Percentiles rank a stretch among this genome's conserved stretches.
Evolutionary conservation across 1,284 basidiomycete genomes (phyloP).

Genomic region (Schizopora paradoxa): DNA sequence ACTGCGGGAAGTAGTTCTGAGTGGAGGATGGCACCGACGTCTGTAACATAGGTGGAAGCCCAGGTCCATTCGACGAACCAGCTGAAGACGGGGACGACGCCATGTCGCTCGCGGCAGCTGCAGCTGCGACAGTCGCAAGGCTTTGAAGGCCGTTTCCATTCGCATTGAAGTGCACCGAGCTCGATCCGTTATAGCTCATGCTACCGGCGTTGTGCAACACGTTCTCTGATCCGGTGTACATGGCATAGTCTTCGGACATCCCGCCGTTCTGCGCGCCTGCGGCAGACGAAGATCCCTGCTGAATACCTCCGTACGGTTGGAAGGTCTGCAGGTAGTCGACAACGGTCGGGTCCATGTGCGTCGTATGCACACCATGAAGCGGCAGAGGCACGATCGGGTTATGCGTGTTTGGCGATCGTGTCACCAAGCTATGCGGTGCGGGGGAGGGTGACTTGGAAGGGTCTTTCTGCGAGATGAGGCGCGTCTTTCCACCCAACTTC

Average conservation of each 20-base stretch:
- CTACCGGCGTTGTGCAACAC: neutral
- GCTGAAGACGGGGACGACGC: slow-evolving; percentile 6
- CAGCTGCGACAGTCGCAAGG: slow-evolving; percentile 19
- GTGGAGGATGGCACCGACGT: slow-evolving; percentile 12
- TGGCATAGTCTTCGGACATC: neutral
- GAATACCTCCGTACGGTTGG: slow-evolving; percentile 21
- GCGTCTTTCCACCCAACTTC: slow-evolving; percentile 66
- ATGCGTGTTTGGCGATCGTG: slow-evolving; percentile 60
- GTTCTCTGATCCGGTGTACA: neutral
- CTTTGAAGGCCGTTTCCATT: slow-evolving; percentile 11
- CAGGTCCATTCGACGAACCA: slow-evolving; percentile 1
- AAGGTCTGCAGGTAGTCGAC: slow-evolving; percentile 67
- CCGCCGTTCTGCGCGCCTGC: slow-evolving; percentile 22
- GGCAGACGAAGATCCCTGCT: too few relatives aligned
- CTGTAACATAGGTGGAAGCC: slow-evolving; percentile 1
- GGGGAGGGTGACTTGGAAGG: slow-evolving; percentile 41
- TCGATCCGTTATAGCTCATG: too few relatives aligned
- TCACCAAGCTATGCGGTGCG: slow-evolving; percentile 43
- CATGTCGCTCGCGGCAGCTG: slow-evolving; percentile 29
- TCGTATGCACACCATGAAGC: slow-evolving; percentile 45
- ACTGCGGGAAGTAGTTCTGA: slow-evolving; percentile 47
- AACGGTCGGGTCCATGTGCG: too few relatives aligned
- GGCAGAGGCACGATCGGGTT: slow-evolving; percentile 57
- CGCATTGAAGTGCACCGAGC: slow-evolving; percentile 12
- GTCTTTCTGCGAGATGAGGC: slow-evolving; percentile 62